Evolutionary conservation across 768 basidiomycete species (phyloP), one percentile per base, ranked within the genome.

Genomic region (Podaxis carcinomalis): DNA sequence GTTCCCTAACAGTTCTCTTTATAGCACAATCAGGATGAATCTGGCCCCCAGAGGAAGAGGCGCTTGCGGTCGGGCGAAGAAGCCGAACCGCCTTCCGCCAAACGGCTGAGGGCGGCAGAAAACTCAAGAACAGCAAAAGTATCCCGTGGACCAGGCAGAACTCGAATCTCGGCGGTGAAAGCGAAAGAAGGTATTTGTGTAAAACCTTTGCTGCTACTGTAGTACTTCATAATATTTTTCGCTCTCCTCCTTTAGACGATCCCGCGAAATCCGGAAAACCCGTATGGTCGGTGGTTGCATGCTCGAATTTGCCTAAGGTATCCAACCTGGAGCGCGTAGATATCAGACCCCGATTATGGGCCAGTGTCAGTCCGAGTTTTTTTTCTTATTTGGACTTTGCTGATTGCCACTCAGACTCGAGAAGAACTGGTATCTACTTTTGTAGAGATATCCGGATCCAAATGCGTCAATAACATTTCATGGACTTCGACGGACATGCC

Each of bases 381-480:
- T 32, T 13, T 21, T 9, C 27, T 60, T 7, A 4, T 46, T 59
- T 9, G 10, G 11, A 7, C 13, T n/a, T 5, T 13, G 40, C 50
- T 52, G 23, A 59, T 40, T 25, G 11, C 16, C 2, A 21, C 35
- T 5, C 44, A 60, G 59, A 53, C 7, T 13, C 39, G 59, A 53
- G 51, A 40, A 21, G 59, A 60, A 23, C 51, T 60, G 11, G 19
- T 16, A 7, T 60, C 59, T 35, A 21, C 59, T 14, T 60, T 52
- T 35, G 19, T 37, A 21, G 59, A 60, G 52, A 35, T 60, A 42
- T 60, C 59, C n/a, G 59, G 42, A 14, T 44, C 59, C 4, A 52
- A 46, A 53, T 60, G 59, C 51, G 42, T 60, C 51, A 60, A 60
- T 16, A 53, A 46, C 19, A 54, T 60, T 21, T 60, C 59, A 5